Evolutionary conservation across 2,329 filamentous ascomycete species (phyloP).

Genomic region (Paecilomyces formosus): DNA sequence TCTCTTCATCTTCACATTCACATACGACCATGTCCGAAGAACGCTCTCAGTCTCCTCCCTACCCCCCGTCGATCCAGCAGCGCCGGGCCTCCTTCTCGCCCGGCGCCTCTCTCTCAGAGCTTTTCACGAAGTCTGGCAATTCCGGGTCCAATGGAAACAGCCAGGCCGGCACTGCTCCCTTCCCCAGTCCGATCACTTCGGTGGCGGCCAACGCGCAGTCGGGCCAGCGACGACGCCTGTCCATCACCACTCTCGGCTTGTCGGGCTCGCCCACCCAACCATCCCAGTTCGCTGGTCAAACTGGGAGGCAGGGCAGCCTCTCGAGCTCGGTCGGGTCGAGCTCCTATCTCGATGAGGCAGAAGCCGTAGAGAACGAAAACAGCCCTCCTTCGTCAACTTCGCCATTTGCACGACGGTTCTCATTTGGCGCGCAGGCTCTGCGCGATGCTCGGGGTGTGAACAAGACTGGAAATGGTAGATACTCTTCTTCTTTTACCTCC

Average conservation of each 20-base stretch:
- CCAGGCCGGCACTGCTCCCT: conserved; percentile 5
- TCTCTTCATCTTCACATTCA: neutral
- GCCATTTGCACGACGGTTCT: conserved; percentile 70
- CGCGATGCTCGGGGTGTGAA: conserved; percentile 60
- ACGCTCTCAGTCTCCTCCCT: conserved; percentile 31
- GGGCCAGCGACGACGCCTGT: conserved; percentile 58
- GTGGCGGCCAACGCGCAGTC: conserved; percentile 43
- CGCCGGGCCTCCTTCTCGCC: conserved; percentile 42
- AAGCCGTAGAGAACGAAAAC: conserved; percentile 63
- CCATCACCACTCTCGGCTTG: conserved; percentile 66
- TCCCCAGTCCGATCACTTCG: conserved; percentile 44
- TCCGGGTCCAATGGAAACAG: conserved; percentile 9
- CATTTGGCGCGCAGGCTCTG: conserved; percentile 77
- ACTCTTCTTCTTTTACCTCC: conserved; percentile 35
- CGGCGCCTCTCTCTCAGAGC: conserved; percentile 31
- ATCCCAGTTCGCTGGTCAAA: conserved; percentile 43
- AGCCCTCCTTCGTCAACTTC: conserved; percentile 54
- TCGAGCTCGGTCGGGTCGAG: conserved; percentile 52
- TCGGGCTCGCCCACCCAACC: conserved; percentile 60
- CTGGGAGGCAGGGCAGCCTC: conserved; percentile 57
- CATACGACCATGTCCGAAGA: conserved; percentile 35
- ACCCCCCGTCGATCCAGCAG: conserved; percentile 25
- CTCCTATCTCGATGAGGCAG: conserved; percentile 32
- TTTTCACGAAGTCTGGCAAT: conserved; percentile 26
- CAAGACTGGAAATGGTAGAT: conserved; percentile 54